A percentile compares a stretch with the other conserved stretches of the same genome.
Evolutionary conservation across 805 yeast genomes (phyloP).

Genomic region (Candida koratica): DNA sequence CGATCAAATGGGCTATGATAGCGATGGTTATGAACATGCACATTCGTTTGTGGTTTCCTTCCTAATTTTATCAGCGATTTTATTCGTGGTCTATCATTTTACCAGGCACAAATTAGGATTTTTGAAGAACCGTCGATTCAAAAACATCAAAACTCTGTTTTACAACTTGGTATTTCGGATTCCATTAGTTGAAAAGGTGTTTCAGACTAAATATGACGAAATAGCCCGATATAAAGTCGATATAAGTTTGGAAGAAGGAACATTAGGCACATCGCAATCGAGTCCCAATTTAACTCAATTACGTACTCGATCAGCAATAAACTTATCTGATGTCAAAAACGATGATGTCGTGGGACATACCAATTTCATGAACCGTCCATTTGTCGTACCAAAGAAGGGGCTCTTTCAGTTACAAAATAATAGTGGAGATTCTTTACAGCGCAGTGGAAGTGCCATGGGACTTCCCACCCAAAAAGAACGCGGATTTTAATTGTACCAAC

Average conservation of each 20-base stretch:
- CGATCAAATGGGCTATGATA: slow-evolving; percentile 9
- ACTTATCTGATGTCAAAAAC: slow-evolving; percentile 17
- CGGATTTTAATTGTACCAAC: slow-evolving; percentile 1
- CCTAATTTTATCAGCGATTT: slow-evolving; percentile 16
- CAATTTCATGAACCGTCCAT: slow-evolving; percentile 37
- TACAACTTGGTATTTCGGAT: slow-evolving; percentile 17
- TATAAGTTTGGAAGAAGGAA: slow-evolving; percentile 34
- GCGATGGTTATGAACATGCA: slow-evolving; percentile 18
- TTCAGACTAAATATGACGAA: slow-evolving; percentile 12
- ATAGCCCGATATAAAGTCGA: slow-evolving; percentile 20
- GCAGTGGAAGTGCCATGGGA: slow-evolving; percentile 19
- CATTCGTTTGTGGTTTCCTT: slow-evolving; percentile 6
- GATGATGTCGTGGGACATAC: slow-evolving; percentile 12
- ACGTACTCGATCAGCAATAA: slow-evolving; percentile 36
- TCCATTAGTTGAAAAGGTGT: slow-evolving; percentile 19
- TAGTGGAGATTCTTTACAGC: slow-evolving; percentile 26
- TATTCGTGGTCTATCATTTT: slow-evolving; percentile 12
- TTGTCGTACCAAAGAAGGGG: slow-evolving; percentile 26
- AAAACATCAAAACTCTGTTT: slow-evolving; percentile 10
- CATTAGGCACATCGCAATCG: slow-evolving; percentile 20
- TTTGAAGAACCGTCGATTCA: slow-evolving; percentile 14
- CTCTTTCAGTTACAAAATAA: slow-evolving; percentile 15
- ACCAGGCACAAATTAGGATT: slow-evolving; percentile 7
- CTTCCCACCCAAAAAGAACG: too few relatives aligned
- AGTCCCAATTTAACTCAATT: slow-evolving; percentile 18